Evolutionary conservation across 768 basidiomycete genomes (phyloP).

Genomic region (Psilocybe sp.): DNA sequence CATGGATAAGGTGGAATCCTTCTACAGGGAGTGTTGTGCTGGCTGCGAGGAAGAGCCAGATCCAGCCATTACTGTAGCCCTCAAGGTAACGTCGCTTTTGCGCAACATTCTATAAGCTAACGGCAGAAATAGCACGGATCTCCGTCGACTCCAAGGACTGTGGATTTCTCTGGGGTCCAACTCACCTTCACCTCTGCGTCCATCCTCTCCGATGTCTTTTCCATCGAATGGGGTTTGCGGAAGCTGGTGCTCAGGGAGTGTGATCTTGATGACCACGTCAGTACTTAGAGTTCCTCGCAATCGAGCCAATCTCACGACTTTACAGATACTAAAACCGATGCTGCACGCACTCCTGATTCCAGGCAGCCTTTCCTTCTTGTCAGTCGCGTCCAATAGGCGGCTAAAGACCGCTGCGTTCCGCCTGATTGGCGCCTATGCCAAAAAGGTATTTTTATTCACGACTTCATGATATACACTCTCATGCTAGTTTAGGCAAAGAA

Average conservation of each 20-base stretch:
- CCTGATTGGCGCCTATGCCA: constrained; percentile 73
- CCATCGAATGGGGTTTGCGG: constrained; percentile 89
- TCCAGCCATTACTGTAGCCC: constrained; percentile 59
- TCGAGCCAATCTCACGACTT: not conserved
- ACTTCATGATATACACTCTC: not conserved
- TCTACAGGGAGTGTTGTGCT: constrained; percentile 83
- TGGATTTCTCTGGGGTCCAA: constrained; percentile 80
- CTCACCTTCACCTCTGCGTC: constrained; percentile 68
- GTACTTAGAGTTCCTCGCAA: constrained; percentile 17
- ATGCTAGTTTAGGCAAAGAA: constrained; percentile 53
- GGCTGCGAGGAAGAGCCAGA: constrained; percentile 74
- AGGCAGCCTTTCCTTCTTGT: constrained; percentile 74
- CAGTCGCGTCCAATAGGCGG: constrained; percentile 82
- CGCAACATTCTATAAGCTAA: constrained; percentile 1
- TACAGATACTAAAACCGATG: constrained; percentile 80
- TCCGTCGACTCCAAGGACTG: constrained; percentile 56
- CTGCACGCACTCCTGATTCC: constrained; percentile 88
- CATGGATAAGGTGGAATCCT: constrained; percentile 76
- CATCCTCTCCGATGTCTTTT: constrained; percentile 86
- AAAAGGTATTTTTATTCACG: constrained; percentile 46
- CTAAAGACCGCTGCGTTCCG: constrained; percentile 77
- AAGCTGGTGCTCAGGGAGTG: constrained; percentile 87
- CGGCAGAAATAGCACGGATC: constrained; percentile 43
- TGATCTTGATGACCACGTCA: constrained; percentile 78
- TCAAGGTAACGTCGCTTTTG: constrained; percentile 53